These are phyloP conservation scores for Cordyceps militaris DNA, from an alignment of 2,329 filamentous ascomycete species.

Conservation along the genomic window DNA sequence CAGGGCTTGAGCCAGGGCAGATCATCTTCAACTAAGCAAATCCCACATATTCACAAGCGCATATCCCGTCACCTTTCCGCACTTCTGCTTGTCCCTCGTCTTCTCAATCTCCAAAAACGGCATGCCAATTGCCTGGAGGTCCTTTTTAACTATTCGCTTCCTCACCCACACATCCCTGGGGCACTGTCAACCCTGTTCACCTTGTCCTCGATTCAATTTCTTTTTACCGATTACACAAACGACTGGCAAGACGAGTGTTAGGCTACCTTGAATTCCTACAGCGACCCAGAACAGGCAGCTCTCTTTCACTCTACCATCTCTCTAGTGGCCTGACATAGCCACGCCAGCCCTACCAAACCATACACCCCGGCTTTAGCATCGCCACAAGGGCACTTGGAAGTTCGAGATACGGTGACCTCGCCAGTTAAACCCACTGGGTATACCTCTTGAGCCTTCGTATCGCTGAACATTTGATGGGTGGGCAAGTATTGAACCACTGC, in stretches of 20 bases:
- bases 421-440: too few relatives aligned
- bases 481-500: neutral
- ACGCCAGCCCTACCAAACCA: slow-evolving; percentile 1
- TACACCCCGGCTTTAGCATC: neutral
- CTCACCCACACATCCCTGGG: neutral
- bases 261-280: neutral
- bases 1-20: slow-evolving; percentile 2
- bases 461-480: neutral
- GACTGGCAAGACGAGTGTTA: neutral
- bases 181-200: neutral
- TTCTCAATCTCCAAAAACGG: neutral
- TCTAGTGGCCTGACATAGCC: neutral
- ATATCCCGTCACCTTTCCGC: slow-evolving; percentile 4
- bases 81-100: neutral
- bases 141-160: neutral
- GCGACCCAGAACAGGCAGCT: neutral
- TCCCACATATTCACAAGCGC: slow-evolving; percentile 5
- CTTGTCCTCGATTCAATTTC: neutral
- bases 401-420: neutral
- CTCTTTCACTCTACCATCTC: neutral
- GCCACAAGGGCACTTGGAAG: too few relatives aligned
- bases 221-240: neutral
- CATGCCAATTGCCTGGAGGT: neutral
- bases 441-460: neutral
- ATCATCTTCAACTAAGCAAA: slow-evolving; percentile 3